Conservation (phyloP, 257 asterid genomes). For the Ligustrum vulgare region DNA sequence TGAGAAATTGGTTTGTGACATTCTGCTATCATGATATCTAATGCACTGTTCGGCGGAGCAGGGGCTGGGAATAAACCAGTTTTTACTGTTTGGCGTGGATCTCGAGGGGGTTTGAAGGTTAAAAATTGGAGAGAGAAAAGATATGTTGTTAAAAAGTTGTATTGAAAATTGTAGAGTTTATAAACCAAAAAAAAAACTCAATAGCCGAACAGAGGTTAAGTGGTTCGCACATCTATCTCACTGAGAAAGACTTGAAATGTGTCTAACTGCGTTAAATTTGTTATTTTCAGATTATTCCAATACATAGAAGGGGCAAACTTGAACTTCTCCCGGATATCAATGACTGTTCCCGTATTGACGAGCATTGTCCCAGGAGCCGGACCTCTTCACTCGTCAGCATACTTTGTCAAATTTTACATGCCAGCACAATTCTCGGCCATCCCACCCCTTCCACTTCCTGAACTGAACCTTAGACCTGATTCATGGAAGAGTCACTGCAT, state of each 20-base stretch:
- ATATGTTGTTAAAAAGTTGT: too few species aligned
- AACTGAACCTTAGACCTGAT: slow-evolving; percentile 63
- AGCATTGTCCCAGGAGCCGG: slow-evolving; percentile 85
- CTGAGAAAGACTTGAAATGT: not conserved
- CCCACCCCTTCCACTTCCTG: slow-evolving; percentile 82
- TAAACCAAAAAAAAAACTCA: too few species aligned
- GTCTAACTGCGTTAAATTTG: not conserved
- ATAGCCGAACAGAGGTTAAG: too few species aligned
- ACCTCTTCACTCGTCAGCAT: slow-evolving; percentile 80
- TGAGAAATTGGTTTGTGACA: too few species aligned
- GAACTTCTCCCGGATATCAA: slow-evolving; percentile 61
- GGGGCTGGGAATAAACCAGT: too few species aligned
- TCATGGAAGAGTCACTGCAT: slow-evolving; percentile 60
- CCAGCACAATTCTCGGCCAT: slow-evolving; percentile 55
- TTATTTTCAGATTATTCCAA: slow-evolving; percentile 60
- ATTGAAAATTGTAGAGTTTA: too few species aligned
- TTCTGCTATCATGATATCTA: too few species aligned
- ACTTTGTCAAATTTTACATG: slow-evolving; percentile 53
- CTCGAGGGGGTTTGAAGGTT: too few species aligned
- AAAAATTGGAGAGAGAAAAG: too few species aligned
- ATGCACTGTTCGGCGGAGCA: too few species aligned
- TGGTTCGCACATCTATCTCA: too few species aligned
- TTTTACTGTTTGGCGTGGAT: too few species aligned
- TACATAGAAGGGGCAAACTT: slow-evolving; percentile 82
- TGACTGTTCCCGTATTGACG: slow-evolving; percentile 76